Conservation (phyloP, 352 stramenopile genomes). For the Phytopythium oedochilum region DNA sequence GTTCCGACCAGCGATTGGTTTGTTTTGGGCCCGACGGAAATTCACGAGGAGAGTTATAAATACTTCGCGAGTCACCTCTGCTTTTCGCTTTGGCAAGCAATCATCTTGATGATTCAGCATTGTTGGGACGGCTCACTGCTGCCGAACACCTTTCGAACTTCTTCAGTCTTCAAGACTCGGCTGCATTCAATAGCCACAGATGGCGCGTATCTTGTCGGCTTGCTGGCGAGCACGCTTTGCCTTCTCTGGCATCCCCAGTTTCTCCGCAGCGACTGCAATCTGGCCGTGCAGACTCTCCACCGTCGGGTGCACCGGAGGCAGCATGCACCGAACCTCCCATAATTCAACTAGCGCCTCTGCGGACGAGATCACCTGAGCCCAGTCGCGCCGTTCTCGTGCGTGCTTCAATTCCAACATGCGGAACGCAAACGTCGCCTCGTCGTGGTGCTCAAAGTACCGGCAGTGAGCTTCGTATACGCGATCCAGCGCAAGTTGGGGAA, state of each 20-base stretch:
- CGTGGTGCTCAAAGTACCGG: slow-evolving; percentile 13
- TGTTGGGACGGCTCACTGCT: no score
- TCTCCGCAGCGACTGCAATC: slow-evolving; percentile 33
- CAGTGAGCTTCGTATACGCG: slow-evolving; percentile 8
- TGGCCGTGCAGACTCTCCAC: slow-evolving; percentile 50
- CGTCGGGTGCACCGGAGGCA: slow-evolving; percentile 31
- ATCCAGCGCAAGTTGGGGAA: slow-evolving; percentile 10
- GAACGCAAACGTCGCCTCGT: slow-evolving; percentile 35
- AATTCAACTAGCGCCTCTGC: slow-evolving; percentile 28
- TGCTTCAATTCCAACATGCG: slow-evolving; percentile 36
- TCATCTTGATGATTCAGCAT: no score
- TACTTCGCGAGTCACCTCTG: no score
- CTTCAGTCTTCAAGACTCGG: not conserved
- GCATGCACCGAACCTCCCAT: slow-evolving; percentile 19
- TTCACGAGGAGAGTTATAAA: no score
- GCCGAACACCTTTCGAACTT: no score
- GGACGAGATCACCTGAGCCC: slow-evolving; percentile 16
- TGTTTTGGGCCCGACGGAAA: no score
- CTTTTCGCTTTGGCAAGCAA: no score
- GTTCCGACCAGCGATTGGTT: no score
- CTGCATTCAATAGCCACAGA: slow-evolving; percentile 21
- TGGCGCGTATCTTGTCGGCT: slow-evolving; percentile 15
- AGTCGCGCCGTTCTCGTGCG: slow-evolving; percentile 20
- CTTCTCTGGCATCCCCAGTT: slow-evolving; percentile 12
- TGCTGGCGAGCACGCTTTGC: slow-evolving; percentile 7